Evolutionary conservation across 768 basidiomycete species (phyloP).

Genomic region (Tricholoma flavovirens): DNA sequence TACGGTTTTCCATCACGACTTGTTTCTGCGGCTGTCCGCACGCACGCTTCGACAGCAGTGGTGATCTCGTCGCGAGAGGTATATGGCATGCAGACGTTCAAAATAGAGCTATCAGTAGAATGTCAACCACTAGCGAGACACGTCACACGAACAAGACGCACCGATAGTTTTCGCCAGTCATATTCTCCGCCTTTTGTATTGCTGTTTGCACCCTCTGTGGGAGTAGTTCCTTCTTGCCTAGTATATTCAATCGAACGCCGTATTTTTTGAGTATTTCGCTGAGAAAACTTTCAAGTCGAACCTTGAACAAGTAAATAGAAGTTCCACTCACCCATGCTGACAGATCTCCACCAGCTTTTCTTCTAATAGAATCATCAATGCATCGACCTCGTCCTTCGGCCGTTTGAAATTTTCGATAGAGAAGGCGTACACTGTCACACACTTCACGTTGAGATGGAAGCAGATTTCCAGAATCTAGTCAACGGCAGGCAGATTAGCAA

Average conservation of each 20-base stretch:
- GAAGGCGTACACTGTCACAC: conserved; percentile 96
- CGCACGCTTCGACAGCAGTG: conserved; percentile 57
- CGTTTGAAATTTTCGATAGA: conserved; percentile 96
- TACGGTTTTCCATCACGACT: conserved; percentile 5
- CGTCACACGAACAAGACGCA: conserved; percentile 24
- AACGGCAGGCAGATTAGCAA: conserved; percentile 9
- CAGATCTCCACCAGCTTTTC: conserved; percentile 73
- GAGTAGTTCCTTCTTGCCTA: conserved; percentile 73
- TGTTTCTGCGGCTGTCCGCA: conserved; percentile 33
- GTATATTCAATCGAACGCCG: conserved; percentile 77
- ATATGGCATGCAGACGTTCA: conserved; percentile 93
- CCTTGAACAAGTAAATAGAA: background rate
- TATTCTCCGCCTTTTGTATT: conserved; percentile 60
- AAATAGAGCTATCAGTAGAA: conserved; percentile 53
- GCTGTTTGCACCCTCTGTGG: conserved; percentile 71
- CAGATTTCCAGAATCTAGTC: conserved; percentile 80
- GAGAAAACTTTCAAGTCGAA: conserved; percentile 1
- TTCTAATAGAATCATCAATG: conserved; percentile 81
- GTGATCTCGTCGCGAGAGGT: conserved; percentile 89
- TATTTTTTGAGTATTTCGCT: conserved; percentile 79
- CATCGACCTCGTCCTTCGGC: conserved; percentile 76
- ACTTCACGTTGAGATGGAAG: conserved; percentile 68
- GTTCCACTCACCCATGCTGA: conserved; percentile 61
- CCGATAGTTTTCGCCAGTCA: conserved; percentile 74
- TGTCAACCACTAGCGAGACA: background rate